Percentiles rank a stretch among this genome's conserved stretches.
phyloP scores from a whole-genome alignment of 495 filamentous ascomycete species.

The Xylaria telfairii region DNA sequence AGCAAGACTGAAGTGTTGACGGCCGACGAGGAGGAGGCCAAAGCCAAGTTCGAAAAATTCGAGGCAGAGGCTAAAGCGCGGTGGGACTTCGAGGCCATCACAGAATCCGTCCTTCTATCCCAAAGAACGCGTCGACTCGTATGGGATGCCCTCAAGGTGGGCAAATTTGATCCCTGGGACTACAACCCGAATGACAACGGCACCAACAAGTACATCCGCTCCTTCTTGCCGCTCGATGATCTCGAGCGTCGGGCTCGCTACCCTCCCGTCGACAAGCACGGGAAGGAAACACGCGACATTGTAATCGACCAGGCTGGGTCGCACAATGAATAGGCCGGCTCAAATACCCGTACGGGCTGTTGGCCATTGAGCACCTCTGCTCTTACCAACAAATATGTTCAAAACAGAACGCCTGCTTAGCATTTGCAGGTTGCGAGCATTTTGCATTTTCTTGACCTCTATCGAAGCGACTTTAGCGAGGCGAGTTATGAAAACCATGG shows the following conservation, averaged over 20 bases:
- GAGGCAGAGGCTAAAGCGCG: conserved; percentile 65
- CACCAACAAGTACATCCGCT: conserved; percentile 74
- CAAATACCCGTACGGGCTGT: background rate
- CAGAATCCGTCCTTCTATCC: conserved; percentile 67
- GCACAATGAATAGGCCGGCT: conserved; percentile 45
- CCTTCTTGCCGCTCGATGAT: conserved; percentile 70
- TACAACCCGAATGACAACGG: conserved; percentile 76
- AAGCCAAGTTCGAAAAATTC: conserved; percentile 64
- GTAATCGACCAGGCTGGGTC: conserved; percentile 54
- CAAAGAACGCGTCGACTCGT: conserved; percentile 76
- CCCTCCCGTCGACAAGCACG: conserved; percentile 67
- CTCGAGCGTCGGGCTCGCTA: conserved; percentile 69
- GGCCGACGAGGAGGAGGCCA: conserved; percentile 48
- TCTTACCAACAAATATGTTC: background rate
- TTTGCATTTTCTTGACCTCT: conserved; percentile 4
- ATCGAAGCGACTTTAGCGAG: conserved; percentile 34
- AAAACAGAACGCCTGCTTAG: background rate
- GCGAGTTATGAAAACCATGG: conserved; percentile 32
- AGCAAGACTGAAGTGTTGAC: conserved; percentile 42
- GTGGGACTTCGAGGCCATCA: conserved; percentile 79
- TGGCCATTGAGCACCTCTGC: background rate
- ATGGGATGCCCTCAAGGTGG: conserved; percentile 75
- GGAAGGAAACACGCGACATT: conserved; percentile 50
- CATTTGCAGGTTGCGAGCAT: background rate
- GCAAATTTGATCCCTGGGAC: conserved; percentile 76